Percentiles rank a stretch among this genome's conserved stretches.
These are phyloP conservation scores for Suillus placidus DNA, from an alignment of 768 basidiomycete species.

Conservation along the genomic window DNA sequence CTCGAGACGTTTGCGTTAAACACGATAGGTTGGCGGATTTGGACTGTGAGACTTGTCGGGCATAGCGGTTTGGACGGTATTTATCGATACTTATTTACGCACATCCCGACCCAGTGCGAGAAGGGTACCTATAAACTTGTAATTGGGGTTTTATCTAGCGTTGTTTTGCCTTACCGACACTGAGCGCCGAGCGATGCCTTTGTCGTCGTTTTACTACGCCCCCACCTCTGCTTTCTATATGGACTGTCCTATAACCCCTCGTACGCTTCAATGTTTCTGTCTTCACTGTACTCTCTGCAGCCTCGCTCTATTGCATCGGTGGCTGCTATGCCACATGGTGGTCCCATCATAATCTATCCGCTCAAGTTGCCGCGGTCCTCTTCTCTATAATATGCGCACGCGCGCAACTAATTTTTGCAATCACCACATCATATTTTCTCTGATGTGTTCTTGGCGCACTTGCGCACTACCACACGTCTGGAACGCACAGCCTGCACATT, in stretches of 20 bases:
- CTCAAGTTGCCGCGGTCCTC: background rate
- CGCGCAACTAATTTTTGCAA: background rate
- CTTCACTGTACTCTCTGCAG: background rate
- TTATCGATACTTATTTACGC: background rate
- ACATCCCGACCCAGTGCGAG: background rate
- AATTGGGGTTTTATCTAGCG: background rate
- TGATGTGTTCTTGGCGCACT: background rate
- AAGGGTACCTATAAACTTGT: background rate
- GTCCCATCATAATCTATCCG: background rate
- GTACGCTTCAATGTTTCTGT: background rate
- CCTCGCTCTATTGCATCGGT: background rate
- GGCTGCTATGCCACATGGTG: background rate
- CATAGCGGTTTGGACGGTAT: too few species aligned
- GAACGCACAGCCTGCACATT: background rate
- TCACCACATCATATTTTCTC: too few species aligned
- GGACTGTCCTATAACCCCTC: background rate
- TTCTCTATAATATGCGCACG: background rate
- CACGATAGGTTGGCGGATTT: background rate
- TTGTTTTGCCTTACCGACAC: background rate
- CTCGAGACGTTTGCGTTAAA: background rate
- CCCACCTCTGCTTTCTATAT: background rate
- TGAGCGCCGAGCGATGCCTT: background rate
- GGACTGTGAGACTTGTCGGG: background rate
- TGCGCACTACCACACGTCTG: background rate
- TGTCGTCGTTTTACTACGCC: background rate